Evolutionary conservation across 306 rosid species (phyloP), one percentile per base, ranked within the genome.

Genomic region (Trichosanthes cucumerina): DNA sequence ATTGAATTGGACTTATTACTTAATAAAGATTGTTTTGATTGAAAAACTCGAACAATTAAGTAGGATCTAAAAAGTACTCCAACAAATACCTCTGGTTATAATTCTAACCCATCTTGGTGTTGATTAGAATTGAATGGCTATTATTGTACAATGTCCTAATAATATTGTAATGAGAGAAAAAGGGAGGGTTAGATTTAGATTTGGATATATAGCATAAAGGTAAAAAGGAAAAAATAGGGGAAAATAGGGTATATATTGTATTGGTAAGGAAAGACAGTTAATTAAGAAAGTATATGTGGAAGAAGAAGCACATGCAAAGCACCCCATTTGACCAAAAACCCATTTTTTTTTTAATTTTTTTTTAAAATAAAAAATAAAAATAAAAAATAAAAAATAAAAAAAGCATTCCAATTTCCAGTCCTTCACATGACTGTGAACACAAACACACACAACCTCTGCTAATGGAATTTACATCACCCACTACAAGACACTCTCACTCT

Each of bases 381-480:
- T n/a, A n/a, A n/a, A 87, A 85, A 84, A 13, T 28, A 87, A 84
- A 83, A 84, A 81, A 82, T 83, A 88, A 88, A 85, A 85, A 81
- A 38, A 0, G 83, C 79, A 82, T 85, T 79, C 80, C 44, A 78
- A 81, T 56, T 78, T 87, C 80, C 85, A 82, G 86, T 75, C 59
- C 82, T 85, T 88, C 97, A 90, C 96, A 90, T 92, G 97, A 88
- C 81, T 87, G 82, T 86, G 89, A 87, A 31, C n/a, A 31, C 39
- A 56, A 80, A 85, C 87, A 87, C 14, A 62, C 68, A 69, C 16
- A 36, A 62, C 41, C 89, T 82, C 77, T 74, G 75, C 7, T n/a
- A 80, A 78, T 80, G 77, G 65, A 87, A 46, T 72, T 72, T 72
- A 72, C 82, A 85, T 39, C 80, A 84, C 53, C 75, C 83, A 93